Evolutionary conservation across 805 yeast genomes (phyloP), one percentile per base, ranked within the genome.

Genomic region (Candida sonorensis): DNA sequence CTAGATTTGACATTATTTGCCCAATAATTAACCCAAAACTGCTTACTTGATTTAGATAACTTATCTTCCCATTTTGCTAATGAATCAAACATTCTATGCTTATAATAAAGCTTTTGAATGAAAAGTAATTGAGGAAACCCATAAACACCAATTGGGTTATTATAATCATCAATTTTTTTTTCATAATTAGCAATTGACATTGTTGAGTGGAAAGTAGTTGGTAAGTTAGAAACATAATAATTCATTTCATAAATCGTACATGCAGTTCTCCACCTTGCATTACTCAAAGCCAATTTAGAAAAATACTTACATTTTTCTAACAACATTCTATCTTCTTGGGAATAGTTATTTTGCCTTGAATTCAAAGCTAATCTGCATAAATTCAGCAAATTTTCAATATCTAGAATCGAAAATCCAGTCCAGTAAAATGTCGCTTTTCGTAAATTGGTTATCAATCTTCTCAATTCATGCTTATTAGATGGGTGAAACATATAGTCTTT

Each of bases 401-500:
- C 86, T 26, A 62, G 64, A 17, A 66, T 63, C 10, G 78, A 64
- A 47, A 80, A 80, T 0, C 86, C 87, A 1, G 84, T 75, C 88
- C 88, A 80, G 45, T 75, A 76, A 49, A 80, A 78, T 0, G 87
- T 76, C 1, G 81, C 75, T 36, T 79, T 62, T 50, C 75, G 83
- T 18, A 80, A 48, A 46, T 80, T 80, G 4, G 72, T 66, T 10
- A 80, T 67, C 41, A 80, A 61, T 30, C 78, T 53, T 37, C 78
- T 57, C 23, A 80, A 51, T 39, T 76, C 77, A 13, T 51, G 51
- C 26, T 73, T 59, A 44, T 77, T 78, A 1, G 68, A 52, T 0
- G 76, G 69, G 59, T 79, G 79, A 47, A 80, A 80, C 84, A 80
- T 77, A 51, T 76, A 80, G 51, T 80, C 87, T 16, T 66, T 62